Evolutionary conservation across 805 yeast genomes (phyloP).

Genomic region (Metschnikowia reukaufii): DNA sequence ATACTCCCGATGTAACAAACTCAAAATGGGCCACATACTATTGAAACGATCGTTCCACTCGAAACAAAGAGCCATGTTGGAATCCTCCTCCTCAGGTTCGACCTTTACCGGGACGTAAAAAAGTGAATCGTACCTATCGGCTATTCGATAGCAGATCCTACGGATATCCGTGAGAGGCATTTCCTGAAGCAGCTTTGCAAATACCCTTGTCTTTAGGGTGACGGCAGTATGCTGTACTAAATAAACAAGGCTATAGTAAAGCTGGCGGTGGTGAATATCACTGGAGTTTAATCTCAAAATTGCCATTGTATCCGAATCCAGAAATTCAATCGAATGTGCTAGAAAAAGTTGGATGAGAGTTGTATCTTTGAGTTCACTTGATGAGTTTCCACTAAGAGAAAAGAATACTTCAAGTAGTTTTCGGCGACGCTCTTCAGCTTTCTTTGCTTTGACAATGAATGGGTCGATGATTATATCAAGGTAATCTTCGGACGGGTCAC

Average conservation of each 20-base stretch:
- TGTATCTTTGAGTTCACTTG: slow-evolving; percentile 15
- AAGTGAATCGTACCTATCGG: slow-evolving; percentile 22
- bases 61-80: slow-evolving; percentile 15
- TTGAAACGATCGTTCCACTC: slow-evolving; percentile 26
- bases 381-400: slow-evolving; percentile 4
- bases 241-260: slow-evolving; percentile 10
- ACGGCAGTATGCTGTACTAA: slow-evolving; percentile 13
- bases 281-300: slow-evolving; percentile 9
- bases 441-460: slow-evolving; percentile 10
- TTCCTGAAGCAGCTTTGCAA: slow-evolving; percentile 14
- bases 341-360: slow-evolving; percentile 16
- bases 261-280: slow-evolving; percentile 7
- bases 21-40: slow-evolving; percentile 30
- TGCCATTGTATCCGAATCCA: slow-evolving; percentile 16
- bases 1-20: slow-evolving; percentile 21
- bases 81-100: slow-evolving; percentile 7
- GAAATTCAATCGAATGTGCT: slow-evolving; percentile 5
- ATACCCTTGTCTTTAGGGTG: slow-evolving; percentile 7
- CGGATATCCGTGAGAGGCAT: slow-evolving; percentile 29
- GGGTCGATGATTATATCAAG: slow-evolving; percentile 8
- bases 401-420: slow-evolving; percentile 8
- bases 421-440: slow-evolving; percentile 12
- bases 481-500: slow-evolving; percentile 1
- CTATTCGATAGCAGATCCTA: slow-evolving; percentile 26
- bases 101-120: slow-evolving; percentile 26